Percentiles rank a stretch among this genome's conserved stretches.
phyloP scores from a whole-genome alignment of 208 protist species.

The Crithidia mellificae region DNA sequence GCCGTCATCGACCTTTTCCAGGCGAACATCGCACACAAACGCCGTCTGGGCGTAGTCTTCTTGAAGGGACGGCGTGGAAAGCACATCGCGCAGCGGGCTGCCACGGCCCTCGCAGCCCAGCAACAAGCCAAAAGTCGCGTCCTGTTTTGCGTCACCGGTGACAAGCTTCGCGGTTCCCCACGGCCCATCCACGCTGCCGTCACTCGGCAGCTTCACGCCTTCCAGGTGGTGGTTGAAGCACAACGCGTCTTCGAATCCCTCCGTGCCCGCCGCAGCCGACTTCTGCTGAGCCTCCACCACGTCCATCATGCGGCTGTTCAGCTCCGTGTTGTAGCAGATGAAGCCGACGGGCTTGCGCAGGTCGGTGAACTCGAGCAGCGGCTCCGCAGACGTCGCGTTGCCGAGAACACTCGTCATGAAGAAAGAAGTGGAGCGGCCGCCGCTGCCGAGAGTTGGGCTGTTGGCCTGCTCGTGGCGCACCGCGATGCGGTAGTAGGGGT shows the following conservation, averaged over 20 bases:
- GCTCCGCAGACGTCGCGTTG: conserved; percentile 40
- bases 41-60: conserved; percentile 84
- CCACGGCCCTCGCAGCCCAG: conserved; percentile 85
- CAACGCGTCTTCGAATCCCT: conserved; percentile 37
- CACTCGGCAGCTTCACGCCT: conserved; percentile 40
- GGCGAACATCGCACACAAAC: conserved; percentile 79
- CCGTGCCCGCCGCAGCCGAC: background rate
- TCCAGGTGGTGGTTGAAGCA: conserved; percentile 58
- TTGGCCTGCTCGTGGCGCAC: conserved; percentile 84
- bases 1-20: conserved; percentile 65
- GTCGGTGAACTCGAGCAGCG: conserved; percentile 82
- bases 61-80: conserved; percentile 58
- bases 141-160: conserved; percentile 23
- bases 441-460: conserved; percentile 46
- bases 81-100: conserved; percentile 67
- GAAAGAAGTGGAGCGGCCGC: conserved; percentile 50
- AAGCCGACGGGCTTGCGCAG: conserved; percentile 80
- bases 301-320: conserved; percentile 64
- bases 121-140: conserved; percentile 56
- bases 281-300: conserved; percentile 56
- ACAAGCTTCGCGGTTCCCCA: conserved; percentile 46
- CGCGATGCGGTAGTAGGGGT: conserved; percentile 86
- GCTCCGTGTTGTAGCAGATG: conserved; percentile 79
- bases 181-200: conserved; percentile 45
- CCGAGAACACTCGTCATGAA: conserved; percentile 61